Evolutionary conservation across 257 asterid genomes (phyloP).

Genomic region (Paraleonurus japonicus): DNA sequence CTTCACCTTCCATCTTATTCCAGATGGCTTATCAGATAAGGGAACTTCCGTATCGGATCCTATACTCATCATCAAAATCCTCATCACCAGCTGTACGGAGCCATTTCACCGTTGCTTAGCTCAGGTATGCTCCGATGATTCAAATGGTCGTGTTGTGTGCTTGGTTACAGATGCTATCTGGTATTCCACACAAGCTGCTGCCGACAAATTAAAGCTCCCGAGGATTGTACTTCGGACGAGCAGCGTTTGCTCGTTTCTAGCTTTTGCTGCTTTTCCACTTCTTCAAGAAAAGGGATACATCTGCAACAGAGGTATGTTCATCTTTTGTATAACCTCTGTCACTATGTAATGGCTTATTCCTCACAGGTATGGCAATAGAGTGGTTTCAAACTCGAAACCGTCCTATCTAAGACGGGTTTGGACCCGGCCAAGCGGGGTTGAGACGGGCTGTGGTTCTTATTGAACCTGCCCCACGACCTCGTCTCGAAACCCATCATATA

Average conservation of each 20-base stretch:
- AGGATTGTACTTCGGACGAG: constrained; percentile 38
- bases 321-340: neutral
- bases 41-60: neutral
- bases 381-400: neutral
- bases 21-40: constrained; percentile 23
- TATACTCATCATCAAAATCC: constrained; percentile 11
- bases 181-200: constrained; percentile 35
- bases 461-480: too few species aligned
- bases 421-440: too few species aligned
- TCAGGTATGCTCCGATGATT: constrained; percentile 10
- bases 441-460: too few species aligned
- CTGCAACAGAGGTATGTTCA: constrained; percentile 25
- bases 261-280: constrained; percentile 24
- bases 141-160: constrained; percentile 1
- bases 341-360: neutral
- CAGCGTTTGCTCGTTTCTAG: constrained; percentile 25
- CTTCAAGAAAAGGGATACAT: constrained; percentile 28
- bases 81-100: constrained; percentile 11
- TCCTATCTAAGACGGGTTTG: too few species aligned
- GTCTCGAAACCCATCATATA: too few species aligned
- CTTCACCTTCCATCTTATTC: constrained; percentile 35
- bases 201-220: constrained; percentile 36
- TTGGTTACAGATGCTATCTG: constrained; percentile 28
- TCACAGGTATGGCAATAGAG: neutral
- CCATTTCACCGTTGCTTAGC: constrained; percentile 22